These are phyloP conservation scores for Staphylotrichum tortipilum DNA, from an alignment of 495 filamentous ascomycete genomes.

Conservation along the genomic window DNA sequence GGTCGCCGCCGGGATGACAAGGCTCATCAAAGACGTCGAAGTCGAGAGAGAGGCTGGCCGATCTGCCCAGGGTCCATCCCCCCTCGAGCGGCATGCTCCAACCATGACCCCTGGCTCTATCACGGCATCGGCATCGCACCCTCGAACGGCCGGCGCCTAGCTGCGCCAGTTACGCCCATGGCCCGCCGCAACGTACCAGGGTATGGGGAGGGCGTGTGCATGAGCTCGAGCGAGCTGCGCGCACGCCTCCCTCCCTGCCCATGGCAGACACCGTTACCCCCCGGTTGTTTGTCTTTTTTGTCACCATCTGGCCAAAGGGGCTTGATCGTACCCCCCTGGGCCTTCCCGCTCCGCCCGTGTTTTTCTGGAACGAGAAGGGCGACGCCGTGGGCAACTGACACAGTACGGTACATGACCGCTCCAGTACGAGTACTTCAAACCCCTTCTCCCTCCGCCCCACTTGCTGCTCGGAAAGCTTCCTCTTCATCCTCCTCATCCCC, in stretches of 20 bases:
- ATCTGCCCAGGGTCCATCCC: neutral
- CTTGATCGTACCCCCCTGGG: neutral
- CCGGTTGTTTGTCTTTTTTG: neutral
- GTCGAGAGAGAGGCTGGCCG: neutral
- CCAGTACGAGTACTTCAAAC: no score
- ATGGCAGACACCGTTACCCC: neutral
- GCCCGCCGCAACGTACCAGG: conserved; percentile 2
- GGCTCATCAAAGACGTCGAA: neutral
- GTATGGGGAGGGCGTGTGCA: conserved; percentile 2
- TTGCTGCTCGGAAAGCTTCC: neutral
- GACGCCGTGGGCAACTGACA: no score
- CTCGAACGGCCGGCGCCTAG: conserved; percentile 8
- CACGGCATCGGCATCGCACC: neutral
- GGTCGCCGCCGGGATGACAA: neutral
- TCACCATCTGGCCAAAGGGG: neutral
- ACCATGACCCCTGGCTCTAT: neutral
- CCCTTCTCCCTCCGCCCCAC: neutral
- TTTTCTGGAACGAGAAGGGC: neutral
- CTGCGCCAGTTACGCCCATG: neutral
- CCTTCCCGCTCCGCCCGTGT: neutral
- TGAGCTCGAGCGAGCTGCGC: neutral
- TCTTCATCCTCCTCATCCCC: no score
- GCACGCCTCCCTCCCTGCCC: neutral
- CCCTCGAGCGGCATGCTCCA: neutral
- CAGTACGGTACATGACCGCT: no score